A percentile compares a stretch with the other conserved stretches of the same genome.
Conservation (phyloP, 2,329 filamentous ascomycete species). For the Hymenoscyphus scutula region DNA sequence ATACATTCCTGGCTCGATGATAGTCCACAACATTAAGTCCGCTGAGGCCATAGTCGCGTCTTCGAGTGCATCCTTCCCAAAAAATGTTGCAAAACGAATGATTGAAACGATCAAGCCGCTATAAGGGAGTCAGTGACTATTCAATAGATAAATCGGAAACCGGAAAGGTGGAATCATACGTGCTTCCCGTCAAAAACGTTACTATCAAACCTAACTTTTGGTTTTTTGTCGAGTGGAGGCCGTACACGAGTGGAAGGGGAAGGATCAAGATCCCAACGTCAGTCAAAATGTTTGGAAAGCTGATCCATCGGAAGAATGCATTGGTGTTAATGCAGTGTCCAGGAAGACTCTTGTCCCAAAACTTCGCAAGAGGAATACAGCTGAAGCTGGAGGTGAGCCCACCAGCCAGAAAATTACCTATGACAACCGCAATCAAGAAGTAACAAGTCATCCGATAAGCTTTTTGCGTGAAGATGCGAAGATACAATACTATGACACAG, state of each 20-base stretch:
- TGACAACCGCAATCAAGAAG: neutral
- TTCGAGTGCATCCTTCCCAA: neutral
- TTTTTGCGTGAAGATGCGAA: neutral
- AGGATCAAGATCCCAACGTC: slow-evolving; percentile 4
- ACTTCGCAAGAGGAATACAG: neutral
- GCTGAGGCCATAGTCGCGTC: slow-evolving; percentile 2
- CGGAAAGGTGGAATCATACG: neutral
- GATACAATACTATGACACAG: slow-evolving; percentile 1
- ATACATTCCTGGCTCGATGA: slow-evolving; percentile 9
- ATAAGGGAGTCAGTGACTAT: neutral
- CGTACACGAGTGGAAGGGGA: slow-evolving; percentile 1
- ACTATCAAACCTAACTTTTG: neutral
- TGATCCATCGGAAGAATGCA: slow-evolving; percentile 3
- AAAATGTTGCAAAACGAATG: slow-evolving; percentile 2
- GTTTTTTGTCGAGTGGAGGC: neutral
- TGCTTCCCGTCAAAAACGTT: neutral
- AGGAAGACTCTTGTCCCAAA: neutral
- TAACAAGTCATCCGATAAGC: neutral
- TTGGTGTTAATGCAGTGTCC: slow-evolving; percentile 5
- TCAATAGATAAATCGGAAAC: neutral
- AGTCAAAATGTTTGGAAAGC: slow-evolving; percentile 5
- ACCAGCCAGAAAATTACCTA: slow-evolving; percentile 2
- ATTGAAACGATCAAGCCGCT: slow-evolving; percentile 5
- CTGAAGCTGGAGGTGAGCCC: neutral
- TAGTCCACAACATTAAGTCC: slow-evolving; percentile 2